Evolutionary conservation across 139 green algal species (phyloP).

Genomic region (Tetratostichococcus sp.): DNA sequence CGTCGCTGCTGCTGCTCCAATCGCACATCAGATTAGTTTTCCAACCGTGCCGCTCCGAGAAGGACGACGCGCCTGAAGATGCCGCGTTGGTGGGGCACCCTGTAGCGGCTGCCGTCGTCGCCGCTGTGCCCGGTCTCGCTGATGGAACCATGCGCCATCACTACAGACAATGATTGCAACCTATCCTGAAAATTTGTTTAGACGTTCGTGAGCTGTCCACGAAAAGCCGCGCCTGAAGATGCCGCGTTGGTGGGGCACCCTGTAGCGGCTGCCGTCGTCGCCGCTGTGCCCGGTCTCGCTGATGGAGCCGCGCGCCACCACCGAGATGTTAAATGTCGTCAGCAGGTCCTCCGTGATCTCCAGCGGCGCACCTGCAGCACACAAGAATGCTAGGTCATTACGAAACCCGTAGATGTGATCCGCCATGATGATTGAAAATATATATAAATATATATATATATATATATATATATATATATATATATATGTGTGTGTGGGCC

Average conservation of each 20-base stretch:
- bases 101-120: conserved; percentile 28
- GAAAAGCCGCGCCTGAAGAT: too few species aligned
- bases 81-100: conserved; percentile 18
- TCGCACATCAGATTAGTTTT: too few species aligned
- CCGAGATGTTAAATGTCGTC: conserved; percentile 93
- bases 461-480: too few species aligned
- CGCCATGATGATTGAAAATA: too few species aligned
- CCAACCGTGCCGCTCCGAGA: too few species aligned
- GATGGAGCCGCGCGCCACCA: conserved; percentile 80
- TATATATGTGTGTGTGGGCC: too few species aligned
- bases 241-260: conserved; percentile 18
- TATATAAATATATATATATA: too few species aligned
- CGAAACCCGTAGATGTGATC: too few species aligned
- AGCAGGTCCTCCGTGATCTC: conserved; percentile 83
- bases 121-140: conserved; percentile 53
- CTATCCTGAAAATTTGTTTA: too few species aligned
- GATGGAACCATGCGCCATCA: conserved; percentile 80
- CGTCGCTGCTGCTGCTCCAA: conserved; percentile 6
- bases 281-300: conserved; percentile 54
- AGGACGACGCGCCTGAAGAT: too few species aligned
- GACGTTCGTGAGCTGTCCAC: too few species aligned
- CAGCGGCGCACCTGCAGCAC: conserved; percentile 49
- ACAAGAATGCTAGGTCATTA: conserved; percentile 2
- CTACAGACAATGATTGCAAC: too few species aligned
- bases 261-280: conserved; percentile 29